phyloP scores from a whole-genome alignment of 2,329 filamentous ascomycete species.

The Alternaria triticina region DNA sequence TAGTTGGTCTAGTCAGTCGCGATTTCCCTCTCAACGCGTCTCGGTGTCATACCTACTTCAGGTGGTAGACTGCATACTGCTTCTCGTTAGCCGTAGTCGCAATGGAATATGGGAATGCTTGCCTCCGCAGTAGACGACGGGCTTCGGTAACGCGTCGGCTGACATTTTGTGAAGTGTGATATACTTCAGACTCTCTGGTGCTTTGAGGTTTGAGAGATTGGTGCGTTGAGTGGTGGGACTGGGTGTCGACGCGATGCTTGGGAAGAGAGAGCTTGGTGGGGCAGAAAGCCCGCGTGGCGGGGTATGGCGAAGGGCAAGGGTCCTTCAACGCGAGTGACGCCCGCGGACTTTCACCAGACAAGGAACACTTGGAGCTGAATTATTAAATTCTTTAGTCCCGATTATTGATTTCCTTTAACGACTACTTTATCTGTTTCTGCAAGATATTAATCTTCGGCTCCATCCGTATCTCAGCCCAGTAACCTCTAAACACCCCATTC shows the following conservation, averaged over 20 bases:
- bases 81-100: conserved; percentile 24
- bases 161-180: conserved; percentile 22
- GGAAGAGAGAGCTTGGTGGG: conserved; percentile 18
- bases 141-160: conserved; percentile 54
- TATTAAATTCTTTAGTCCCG: no score
- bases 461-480: conserved; percentile 63
- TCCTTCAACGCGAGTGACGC: background rate
- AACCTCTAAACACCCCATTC: conserved; percentile 52
- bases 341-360: background rate
- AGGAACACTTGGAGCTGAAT: no score
- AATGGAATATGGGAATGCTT: conserved; percentile 24
- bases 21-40: conserved; percentile 1
- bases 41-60: conserved; percentile 63
- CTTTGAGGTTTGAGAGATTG: background rate
- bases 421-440: conserved; percentile 37
- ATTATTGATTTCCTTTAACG: no score
- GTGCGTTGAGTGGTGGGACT: conserved; percentile 5
- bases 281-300: conserved; percentile 16
- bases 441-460: conserved; percentile 62
- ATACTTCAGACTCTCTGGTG: background rate
- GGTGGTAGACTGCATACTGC: conserved; percentile 70
- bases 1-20: conserved; percentile 12
- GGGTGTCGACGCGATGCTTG: conserved; percentile 13
- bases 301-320: conserved; percentile 13
- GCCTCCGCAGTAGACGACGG: conserved; percentile 69